Conservation (phyloP, 371 early-diverging fungal genomes). For the Mucor sp. region DNA sequence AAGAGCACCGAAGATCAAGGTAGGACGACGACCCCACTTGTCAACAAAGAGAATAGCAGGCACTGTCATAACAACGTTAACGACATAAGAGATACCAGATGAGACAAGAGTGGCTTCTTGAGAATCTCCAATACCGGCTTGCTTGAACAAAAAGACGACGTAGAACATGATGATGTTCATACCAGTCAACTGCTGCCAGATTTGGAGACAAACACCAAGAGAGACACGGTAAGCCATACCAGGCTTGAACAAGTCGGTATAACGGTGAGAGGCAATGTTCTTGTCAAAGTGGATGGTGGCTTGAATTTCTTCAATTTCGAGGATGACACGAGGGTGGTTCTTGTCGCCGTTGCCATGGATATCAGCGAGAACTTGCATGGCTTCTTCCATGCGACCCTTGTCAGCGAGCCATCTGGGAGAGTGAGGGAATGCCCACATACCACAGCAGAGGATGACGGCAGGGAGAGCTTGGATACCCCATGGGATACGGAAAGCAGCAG, state of each 20-base stretch:
- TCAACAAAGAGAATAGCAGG: constrained; percentile 80
- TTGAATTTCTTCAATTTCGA: constrained; percentile 72
- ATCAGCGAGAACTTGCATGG: constrained; percentile 50
- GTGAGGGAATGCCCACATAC: constrained; percentile 55
- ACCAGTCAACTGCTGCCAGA: constrained; percentile 77
- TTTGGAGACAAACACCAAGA: constrained; percentile 75
- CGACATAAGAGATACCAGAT: constrained; percentile 42
- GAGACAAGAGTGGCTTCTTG: constrained; percentile 38
- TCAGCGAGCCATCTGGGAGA: constrained; percentile 57
- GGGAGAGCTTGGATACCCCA: constrained; percentile 85
- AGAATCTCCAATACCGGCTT: constrained; percentile 45
- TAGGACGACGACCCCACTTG: constrained; percentile 70
- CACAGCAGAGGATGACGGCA: constrained; percentile 63
- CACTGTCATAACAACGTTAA: constrained; percentile 62
- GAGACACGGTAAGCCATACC: constrained; percentile 65
- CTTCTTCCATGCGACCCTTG: constrained; percentile 57
- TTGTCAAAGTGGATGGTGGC: constrained; percentile 71
- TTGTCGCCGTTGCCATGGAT: constrained; percentile 45
- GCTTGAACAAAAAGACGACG: constrained; percentile 43
- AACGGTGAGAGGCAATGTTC: constrained; percentile 52
- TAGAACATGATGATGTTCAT: constrained; percentile 67
- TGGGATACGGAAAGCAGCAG: constrained; percentile 77
- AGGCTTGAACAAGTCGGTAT: constrained; percentile 20
- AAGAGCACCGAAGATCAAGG: constrained; percentile 55
- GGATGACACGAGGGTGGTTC: constrained; percentile 39